These are phyloP conservation scores for Fusarium burgessii DNA, from an alignment of 2,329 filamentous ascomycete genomes.

Conservation along the genomic window DNA sequence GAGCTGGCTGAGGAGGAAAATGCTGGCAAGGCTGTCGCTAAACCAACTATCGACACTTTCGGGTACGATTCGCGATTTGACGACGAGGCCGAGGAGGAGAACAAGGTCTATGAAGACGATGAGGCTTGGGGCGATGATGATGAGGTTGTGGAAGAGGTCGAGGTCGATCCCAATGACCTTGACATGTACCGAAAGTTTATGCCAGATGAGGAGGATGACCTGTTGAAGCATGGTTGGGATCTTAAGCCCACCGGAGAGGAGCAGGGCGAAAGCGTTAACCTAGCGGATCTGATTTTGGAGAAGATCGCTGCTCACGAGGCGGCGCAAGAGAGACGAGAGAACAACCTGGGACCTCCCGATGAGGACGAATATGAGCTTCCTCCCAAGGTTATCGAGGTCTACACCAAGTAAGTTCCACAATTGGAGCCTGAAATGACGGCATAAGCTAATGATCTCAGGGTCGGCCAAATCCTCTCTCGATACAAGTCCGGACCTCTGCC, in stretches of 20 bases:
- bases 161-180: constrained; percentile 89
- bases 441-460: constrained; percentile 59
- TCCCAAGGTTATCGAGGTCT: constrained; percentile 93
- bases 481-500: constrained; percentile 97
- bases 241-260: constrained; percentile 59
- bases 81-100: constrained; percentile 63
- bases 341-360: constrained; percentile 68
- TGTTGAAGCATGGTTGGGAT: constrained; percentile 75
- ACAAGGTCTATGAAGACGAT: constrained; percentile 62
- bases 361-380: constrained; percentile 90
- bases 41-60: constrained; percentile 68
- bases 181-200: constrained; percentile 94
- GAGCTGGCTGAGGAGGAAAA: constrained; percentile 86
- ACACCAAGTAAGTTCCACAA: constrained; percentile 74
- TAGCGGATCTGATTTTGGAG: constrained; percentile 92
- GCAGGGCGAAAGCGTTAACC: constrained; percentile 73
- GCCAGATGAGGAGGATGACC: constrained; percentile 77
- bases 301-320: constrained; percentile 95
- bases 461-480: constrained; percentile 87
- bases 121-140: constrained; percentile 85
- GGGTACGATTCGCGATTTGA: constrained; percentile 82
- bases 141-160: constrained; percentile 76
- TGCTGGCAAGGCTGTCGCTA: constrained; percentile 57
- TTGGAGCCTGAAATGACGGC: no score
- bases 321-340: constrained; percentile 59